Evolutionary conservation across 805 yeast genomes (phyloP).

Genomic region (Wickerhamomyces rabaulensis): DNA sequence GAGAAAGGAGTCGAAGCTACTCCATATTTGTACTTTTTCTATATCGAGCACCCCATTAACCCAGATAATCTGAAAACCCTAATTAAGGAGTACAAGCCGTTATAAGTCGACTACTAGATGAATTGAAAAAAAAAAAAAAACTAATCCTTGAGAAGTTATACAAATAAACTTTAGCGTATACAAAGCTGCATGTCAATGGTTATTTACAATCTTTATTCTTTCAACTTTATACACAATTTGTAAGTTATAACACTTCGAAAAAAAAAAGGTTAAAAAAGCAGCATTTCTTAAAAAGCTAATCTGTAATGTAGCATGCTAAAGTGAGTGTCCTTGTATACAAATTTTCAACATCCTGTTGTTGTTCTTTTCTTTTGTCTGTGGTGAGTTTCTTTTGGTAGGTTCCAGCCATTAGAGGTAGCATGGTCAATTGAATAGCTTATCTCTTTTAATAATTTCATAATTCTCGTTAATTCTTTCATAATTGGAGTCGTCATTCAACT

Average conservation of each 20-base stretch:
- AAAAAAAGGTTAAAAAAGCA: neutral
- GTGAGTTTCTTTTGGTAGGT: neutral
- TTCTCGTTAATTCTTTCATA: conserved; percentile 18
- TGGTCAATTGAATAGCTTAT: conserved; percentile 12
- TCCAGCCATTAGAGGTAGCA: neutral
- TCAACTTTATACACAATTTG: neutral
- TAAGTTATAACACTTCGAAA: neutral
- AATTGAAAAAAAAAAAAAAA: too few species aligned
- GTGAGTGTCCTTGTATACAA: neutral
- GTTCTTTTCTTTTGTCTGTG: too few species aligned
- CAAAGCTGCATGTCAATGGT: neutral
- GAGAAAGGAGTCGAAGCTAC: too few species aligned
- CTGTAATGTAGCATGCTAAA: neutral
- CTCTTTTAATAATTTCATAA: conserved; percentile 24
- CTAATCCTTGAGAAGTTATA: too few species aligned
- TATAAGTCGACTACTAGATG: too few species aligned
- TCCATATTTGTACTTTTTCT: too few species aligned
- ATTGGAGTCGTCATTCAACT: conserved; percentile 5
- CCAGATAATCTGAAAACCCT: too few species aligned
- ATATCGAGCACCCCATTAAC: too few species aligned
- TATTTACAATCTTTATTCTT: neutral
- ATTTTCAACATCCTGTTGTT: neutral
- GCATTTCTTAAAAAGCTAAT: neutral
- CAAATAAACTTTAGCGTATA: too few species aligned
- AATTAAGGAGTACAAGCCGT: too few species aligned